These are phyloP conservation scores for Zalaria obscura DNA, from an alignment of 2,329 filamentous ascomycete genomes.

Conservation along the genomic window DNA sequence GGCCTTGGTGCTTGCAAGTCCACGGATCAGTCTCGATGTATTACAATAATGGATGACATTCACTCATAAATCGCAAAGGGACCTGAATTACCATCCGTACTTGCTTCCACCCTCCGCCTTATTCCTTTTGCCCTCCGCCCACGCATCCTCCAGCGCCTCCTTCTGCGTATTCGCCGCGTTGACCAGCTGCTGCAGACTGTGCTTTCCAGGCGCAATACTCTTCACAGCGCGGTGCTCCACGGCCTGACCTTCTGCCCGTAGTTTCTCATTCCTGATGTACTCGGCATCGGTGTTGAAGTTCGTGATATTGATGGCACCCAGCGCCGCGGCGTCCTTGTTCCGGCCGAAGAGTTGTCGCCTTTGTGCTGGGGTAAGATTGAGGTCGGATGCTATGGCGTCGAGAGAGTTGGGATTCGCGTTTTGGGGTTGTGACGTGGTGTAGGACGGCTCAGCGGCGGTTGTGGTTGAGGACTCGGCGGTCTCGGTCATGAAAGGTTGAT, in stretches of 20 bases:
- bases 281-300: slow-evolving; percentile 84
- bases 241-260: slow-evolving; percentile 56
- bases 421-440: slow-evolving; percentile 6
- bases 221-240: slow-evolving; percentile 68
- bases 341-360: slow-evolving; percentile 79
- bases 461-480: slow-evolving; percentile 1
- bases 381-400: slow-evolving; percentile 55
- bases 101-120: slow-evolving; percentile 66
- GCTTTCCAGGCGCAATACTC: slow-evolving; percentile 72
- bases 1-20: too few relatives aligned
- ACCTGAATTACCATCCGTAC: slow-evolving; percentile 55
- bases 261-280: slow-evolving; percentile 69
- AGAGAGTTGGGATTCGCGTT: slow-evolving; percentile 40
- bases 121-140: slow-evolving; percentile 66
- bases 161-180: slow-evolving; percentile 68
- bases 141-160: slow-evolving; percentile 83
- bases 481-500: slow-evolving; percentile 21
- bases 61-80: too few relatives aligned
- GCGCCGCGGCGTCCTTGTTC: slow-evolving; percentile 6
- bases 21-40: too few relatives aligned
- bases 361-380: slow-evolving; percentile 65
- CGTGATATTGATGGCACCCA: slow-evolving; percentile 47
- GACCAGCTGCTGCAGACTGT: slow-evolving; percentile 77
- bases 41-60: too few relatives aligned
- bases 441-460: slow-evolving; percentile 2